A percentile compares a stretch with the other conserved stretches of the same genome.
Conservation (phyloP, 169 alveolate genomes). For the Plasmodium inui region DNA sequence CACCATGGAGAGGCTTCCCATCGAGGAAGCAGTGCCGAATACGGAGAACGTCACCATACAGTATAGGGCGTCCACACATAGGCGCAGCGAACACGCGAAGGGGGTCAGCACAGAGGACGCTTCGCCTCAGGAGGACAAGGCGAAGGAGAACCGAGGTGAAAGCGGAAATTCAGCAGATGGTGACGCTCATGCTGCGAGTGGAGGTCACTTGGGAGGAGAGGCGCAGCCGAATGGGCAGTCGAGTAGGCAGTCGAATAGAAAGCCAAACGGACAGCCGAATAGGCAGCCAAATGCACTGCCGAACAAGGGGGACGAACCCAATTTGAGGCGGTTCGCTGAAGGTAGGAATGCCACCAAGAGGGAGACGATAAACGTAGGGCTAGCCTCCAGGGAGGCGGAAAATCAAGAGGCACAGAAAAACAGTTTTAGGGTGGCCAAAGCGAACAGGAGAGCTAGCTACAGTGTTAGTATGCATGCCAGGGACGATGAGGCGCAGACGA, state of each 20-base stretch:
- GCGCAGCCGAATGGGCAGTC: background rate
- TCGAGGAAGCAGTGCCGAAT: background rate
- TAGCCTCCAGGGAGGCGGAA: background rate
- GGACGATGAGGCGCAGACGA: background rate
- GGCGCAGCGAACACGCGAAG: background rate
- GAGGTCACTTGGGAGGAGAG: background rate
- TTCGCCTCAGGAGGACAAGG: background rate
- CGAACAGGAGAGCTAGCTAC: constrained; percentile 45
- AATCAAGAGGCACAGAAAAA: background rate
- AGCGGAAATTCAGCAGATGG: background rate
- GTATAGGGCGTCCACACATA: background rate
- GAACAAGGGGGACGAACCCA: background rate
- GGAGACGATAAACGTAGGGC: background rate
- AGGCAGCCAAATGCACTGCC: too few species aligned
- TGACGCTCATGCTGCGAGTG: background rate
- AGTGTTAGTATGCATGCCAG: background rate
- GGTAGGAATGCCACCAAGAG: background rate
- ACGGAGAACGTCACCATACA: background rate
- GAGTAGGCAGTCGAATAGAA: background rate
- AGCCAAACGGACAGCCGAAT: background rate
- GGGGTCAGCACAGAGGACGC: background rate
- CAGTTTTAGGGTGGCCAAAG: background rate
- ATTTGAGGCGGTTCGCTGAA: background rate
- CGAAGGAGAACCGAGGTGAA: background rate
- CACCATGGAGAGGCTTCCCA: background rate